phyloP scores from a whole-genome alignment of 2,329 filamentous ascomycete genomes.

The Colletotrichum navitas region DNA sequence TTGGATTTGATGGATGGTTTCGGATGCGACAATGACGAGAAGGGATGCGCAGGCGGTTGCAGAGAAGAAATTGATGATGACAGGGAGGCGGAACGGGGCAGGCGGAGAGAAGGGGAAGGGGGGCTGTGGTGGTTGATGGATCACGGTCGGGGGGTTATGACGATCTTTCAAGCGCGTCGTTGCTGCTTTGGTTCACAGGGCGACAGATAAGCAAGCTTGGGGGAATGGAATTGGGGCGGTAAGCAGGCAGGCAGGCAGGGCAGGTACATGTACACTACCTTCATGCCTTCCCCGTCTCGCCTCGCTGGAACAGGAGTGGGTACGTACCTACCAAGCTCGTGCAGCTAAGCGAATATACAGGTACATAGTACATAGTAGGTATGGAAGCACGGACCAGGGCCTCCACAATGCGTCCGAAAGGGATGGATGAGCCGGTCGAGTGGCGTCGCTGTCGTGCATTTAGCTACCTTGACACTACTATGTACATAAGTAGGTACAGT shows the following conservation, averaged over 20 bases:
- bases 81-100: conserved; percentile 23
- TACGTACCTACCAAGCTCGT: conserved; percentile 12
- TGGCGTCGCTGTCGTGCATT: no score
- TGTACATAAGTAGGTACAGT: no score
- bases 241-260: not conserved
- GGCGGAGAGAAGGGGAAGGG: conserved; percentile 20
- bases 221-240: no score
- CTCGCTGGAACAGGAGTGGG: not conserved
- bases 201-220: conserved; percentile 21
- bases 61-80: conserved; percentile 27
- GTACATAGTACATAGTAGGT: no score
- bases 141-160: conserved; percentile 38
- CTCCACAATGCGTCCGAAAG: conserved; percentile 14
- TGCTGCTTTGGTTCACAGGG: conserved; percentile 40
- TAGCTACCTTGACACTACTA: no score
- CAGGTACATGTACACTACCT: conserved; percentile 10
- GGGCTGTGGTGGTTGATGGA: conserved; percentile 30
- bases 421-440: not conserved
- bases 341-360: conserved; percentile 30
- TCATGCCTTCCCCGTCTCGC: not conserved
- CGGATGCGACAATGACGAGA: not conserved
- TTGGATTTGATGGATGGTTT: not conserved
- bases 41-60: conserved; percentile 5
- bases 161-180: conserved; percentile 42
- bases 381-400: conserved; percentile 30